Evolutionary conservation across 2,329 filamentous ascomycete genomes (phyloP).

Genomic region (Aureobasidium sp.): DNA sequence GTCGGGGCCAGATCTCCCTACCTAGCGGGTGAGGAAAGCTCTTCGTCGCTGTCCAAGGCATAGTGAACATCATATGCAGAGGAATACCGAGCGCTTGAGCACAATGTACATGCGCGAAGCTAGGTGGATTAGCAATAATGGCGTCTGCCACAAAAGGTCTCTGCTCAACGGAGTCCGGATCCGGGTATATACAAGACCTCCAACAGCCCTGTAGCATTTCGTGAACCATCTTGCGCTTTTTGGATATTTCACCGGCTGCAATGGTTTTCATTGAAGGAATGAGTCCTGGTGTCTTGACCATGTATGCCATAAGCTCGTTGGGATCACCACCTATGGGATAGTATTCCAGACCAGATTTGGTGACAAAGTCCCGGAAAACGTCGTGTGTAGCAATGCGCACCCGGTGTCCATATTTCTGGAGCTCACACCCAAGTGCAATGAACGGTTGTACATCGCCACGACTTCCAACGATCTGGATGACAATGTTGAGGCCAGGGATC

Average conservation of each 20-base stretch:
- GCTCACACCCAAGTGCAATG: constrained; percentile 53
- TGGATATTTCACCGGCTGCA: constrained; percentile 79
- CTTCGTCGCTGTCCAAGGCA: too few species aligned
- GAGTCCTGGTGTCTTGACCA: constrained; percentile 89
- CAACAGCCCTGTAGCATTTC: constrained; percentile 88
- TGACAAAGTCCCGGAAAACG: constrained; percentile 54
- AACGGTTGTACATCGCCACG: constrained; percentile 59
- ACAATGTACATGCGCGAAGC: too few species aligned
- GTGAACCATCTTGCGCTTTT: constrained; percentile 77
- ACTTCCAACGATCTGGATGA: constrained; percentile 55
- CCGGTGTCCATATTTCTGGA: constrained; percentile 53
- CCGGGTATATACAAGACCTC: constrained; percentile 68
- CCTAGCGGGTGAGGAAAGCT: too few species aligned
- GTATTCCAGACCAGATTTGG: constrained; percentile 55
- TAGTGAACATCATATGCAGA: too few species aligned
- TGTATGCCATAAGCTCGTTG: constrained; percentile 72
- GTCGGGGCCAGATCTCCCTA: too few species aligned
- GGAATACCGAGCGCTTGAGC: too few species aligned
- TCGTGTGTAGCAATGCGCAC: constrained; percentile 56
- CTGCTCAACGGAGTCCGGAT: too few species aligned
- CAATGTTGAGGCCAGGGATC: constrained; percentile 50
- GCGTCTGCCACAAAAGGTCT: too few species aligned
- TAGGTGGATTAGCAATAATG: too few species aligned
- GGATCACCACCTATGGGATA: constrained; percentile 58
- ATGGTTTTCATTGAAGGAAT: constrained; percentile 86